These are phyloP conservation scores for Alopecurus myosuroides DNA, from an alignment of 176 grass and related monocot species.

Conservation along the genomic window DNA sequence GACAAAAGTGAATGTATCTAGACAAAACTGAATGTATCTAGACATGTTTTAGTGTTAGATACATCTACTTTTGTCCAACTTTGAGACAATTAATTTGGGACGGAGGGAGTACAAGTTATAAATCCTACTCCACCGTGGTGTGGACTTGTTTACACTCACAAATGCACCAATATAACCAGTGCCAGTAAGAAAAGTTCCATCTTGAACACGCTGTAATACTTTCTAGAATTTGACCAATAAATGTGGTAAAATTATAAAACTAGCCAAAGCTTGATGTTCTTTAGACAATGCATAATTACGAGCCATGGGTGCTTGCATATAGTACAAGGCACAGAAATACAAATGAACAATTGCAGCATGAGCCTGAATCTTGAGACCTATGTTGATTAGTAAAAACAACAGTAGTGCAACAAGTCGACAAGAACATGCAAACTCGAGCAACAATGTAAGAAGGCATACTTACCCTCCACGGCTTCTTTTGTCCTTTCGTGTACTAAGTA, in stretches of 20 bases:
- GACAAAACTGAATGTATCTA: too few relatives aligned
- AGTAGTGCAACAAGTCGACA: neutral
- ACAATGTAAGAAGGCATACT: neutral
- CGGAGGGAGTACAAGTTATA: neutral
- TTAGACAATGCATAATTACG: neutral
- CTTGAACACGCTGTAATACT: neutral
- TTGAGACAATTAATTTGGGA: too few relatives aligned
- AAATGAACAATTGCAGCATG: neutral
- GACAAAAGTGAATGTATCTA: too few relatives aligned
- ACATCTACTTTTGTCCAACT: too few relatives aligned
- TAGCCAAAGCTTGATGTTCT: neutral
- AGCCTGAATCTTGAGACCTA: neutral
- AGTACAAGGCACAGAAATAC: neutral
- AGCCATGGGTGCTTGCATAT: neutral
- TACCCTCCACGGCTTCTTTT: conserved; percentile 96
- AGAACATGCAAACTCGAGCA: neutral
- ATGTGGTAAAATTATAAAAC: neutral
- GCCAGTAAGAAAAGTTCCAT: neutral
- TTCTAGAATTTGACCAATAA: neutral
- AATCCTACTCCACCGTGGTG: neutral
- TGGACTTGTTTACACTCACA: neutral
- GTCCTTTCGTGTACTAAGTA: conserved; percentile 39
- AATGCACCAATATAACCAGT: neutral
- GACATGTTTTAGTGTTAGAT: too few relatives aligned
- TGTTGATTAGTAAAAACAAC: neutral